phyloP scores from a whole-genome alignment of 768 basidiomycete species.

The Leccinellum albellum region DNA sequence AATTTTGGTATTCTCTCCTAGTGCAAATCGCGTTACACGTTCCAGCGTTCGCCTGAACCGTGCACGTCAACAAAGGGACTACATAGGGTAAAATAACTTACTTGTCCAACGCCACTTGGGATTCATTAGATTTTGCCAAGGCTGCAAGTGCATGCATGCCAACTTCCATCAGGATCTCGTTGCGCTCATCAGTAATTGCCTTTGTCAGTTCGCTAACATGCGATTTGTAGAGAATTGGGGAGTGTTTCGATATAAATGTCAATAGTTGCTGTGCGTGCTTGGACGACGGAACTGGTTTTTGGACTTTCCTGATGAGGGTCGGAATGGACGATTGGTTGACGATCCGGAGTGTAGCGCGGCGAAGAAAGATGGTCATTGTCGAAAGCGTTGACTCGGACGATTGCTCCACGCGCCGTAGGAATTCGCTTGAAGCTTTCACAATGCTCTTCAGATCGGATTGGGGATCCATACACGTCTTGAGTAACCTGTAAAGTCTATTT shows the following conservation, averaged over 20 bases:
- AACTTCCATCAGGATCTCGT: constrained; percentile 52
- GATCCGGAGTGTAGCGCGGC: constrained; percentile 65
- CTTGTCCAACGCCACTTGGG: constrained; percentile 61
- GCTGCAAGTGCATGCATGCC: constrained; percentile 76
- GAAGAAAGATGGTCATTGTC: constrained; percentile 71
- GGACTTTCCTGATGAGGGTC: constrained; percentile 67
- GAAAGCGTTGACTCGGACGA: constrained; percentile 52
- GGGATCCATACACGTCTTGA: constrained; percentile 78
- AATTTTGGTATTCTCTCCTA: constrained; percentile 57
- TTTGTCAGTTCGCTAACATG: constrained; percentile 78
- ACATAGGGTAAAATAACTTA: constrained; percentile 34
- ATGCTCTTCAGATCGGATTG: constrained; percentile 80
- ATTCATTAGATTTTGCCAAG: constrained; percentile 55
- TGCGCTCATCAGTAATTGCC: constrained; percentile 64
- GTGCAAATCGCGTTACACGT: constrained; percentile 53
- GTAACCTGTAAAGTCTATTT: constrained; percentile 75
- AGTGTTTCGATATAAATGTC: constrained; percentile 66
- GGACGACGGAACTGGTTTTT: constrained; percentile 41
- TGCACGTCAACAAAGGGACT: neutral
- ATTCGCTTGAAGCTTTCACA: constrained; percentile 79
- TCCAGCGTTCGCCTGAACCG: constrained; percentile 60
- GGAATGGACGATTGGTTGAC: constrained; percentile 86
- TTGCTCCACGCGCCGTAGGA: constrained; percentile 72
- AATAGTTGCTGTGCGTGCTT: constrained; percentile 52
- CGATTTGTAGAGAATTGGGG: constrained; percentile 65